phyloP scores from a whole-genome alignment of 768 basidiomycete species.

The Boletus coccyginus region DNA sequence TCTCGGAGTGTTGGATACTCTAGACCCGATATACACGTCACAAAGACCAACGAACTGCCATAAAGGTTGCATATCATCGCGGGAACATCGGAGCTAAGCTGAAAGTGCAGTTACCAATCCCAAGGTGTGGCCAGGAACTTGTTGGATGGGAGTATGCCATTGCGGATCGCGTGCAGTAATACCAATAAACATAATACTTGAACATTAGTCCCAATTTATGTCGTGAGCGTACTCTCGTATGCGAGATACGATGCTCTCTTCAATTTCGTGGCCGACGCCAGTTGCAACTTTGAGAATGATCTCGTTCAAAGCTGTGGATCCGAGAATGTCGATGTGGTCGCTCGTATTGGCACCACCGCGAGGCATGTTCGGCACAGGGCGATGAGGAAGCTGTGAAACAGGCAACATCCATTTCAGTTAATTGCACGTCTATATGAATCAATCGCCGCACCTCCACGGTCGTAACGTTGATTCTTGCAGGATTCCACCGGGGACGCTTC shows the following conservation, averaged over 20 bases:
- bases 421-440: not conserved
- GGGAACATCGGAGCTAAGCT: constrained; percentile 4
- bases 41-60: not conserved
- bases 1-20: not conserved
- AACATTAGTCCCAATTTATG: constrained; percentile 72
- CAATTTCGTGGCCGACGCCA: constrained; percentile 71
- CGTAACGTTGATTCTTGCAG: constrained; percentile 78
- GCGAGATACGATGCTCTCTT: constrained; percentile 68
- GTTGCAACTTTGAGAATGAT: constrained; percentile 89
- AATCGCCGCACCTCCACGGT: constrained; percentile 72
- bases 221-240: constrained; percentile 73
- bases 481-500: constrained; percentile 89
- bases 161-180: not conserved
- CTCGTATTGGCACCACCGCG: constrained; percentile 91
- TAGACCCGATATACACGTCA: not conserved
- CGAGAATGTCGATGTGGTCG: constrained; percentile 85
- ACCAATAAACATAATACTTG: not conserved
- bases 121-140: not conserved
- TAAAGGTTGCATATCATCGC: not conserved
- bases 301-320: constrained; percentile 81
- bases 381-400: constrained; percentile 66
- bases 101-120: not conserved
- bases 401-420: constrained; percentile 3
- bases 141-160: not conserved
- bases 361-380: constrained; percentile 65